These are phyloP conservation scores for Botryococcus braunii DNA, from an alignment of 163 green algal genomes.

Conservation along the genomic window DNA sequence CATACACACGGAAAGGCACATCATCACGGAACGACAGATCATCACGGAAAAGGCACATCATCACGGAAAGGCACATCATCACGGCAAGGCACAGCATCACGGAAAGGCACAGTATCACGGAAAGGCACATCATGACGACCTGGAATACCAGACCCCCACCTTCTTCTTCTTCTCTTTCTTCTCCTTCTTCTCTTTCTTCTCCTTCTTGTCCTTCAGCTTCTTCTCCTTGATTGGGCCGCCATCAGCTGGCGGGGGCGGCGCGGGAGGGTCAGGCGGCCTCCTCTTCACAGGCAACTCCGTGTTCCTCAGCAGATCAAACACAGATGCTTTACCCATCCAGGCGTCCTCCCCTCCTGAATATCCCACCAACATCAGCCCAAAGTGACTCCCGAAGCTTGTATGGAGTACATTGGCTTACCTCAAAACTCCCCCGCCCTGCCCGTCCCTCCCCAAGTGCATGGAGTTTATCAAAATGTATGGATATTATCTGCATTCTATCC, in stretches of 20 bases:
- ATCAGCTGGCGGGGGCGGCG: neutral
- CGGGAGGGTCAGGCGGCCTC: neutral
- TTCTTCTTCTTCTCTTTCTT: slow-evolving; percentile 9
- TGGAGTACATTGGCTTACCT: neutral
- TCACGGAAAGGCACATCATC: no score
- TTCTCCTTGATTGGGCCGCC: neutral
- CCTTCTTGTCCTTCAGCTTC: slow-evolving; percentile 1
- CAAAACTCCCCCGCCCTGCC: neutral
- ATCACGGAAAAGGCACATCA: no score
- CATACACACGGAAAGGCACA: no score
- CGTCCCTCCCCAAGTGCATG: neutral
- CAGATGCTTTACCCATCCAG: slow-evolving; percentile 4
- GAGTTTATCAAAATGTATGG: neutral
- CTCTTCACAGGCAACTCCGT: neutral
- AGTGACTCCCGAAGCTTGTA: neutral
- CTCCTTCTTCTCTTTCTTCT: slow-evolving; percentile 11
- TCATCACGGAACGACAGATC: no score
- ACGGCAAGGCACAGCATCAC: no score
- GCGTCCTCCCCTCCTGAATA: neutral
- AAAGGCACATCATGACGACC: no score
- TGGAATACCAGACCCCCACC: no score
- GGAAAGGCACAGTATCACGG: no score
- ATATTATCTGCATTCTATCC: neutral
- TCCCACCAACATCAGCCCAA: neutral
- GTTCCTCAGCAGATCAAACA: slow-evolving; percentile 5